Conservation (phyloP, 768 basidiomycete species). For the Pulveroboletus sp. region DNA sequence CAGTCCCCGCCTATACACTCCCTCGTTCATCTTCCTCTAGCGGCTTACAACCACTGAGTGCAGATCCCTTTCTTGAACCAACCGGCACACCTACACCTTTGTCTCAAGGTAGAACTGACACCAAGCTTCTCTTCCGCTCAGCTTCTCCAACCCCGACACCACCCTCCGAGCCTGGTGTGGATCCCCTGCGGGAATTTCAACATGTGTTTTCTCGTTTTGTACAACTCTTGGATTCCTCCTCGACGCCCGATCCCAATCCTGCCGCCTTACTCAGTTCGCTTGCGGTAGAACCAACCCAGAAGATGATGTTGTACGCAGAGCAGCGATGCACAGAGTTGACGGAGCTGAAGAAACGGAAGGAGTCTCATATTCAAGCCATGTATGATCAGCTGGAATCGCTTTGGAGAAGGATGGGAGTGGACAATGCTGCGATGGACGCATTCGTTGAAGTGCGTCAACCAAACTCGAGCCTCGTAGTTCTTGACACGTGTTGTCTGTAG, state of each 20-base stretch:
- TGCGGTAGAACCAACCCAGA: conserved; percentile 71
- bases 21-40: conserved; percentile 44
- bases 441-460: conserved; percentile 67
- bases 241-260: conserved; percentile 19
- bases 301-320: conserved; percentile 70
- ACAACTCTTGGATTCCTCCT: conserved; percentile 45
- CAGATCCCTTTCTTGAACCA: conserved; percentile 27
- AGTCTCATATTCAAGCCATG: conserved; percentile 84
- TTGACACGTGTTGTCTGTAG: conserved; percentile 12
- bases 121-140: conserved; percentile 34
- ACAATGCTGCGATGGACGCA: conserved; percentile 78
- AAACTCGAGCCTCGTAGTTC: background rate
- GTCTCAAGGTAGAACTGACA: conserved; percentile 34
- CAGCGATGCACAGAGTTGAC: conserved; percentile 55
- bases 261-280: conserved; percentile 26
- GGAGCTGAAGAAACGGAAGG: conserved; percentile 68
- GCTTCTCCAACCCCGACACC: conserved; percentile 13
- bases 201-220: conserved; percentile 62
- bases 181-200: conserved; percentile 40
- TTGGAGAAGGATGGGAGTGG: conserved; percentile 82
- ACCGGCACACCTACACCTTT: conserved; percentile 46
- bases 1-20: conserved; percentile 32
- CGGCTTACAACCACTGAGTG: conserved; percentile 10
- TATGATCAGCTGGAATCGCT: conserved; percentile 91
- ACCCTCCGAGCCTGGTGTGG: conserved; percentile 6